Evolutionary conservation across 768 basidiomycete genomes (phyloP).

Genomic region (Sporobolomyces phaffii): DNA sequence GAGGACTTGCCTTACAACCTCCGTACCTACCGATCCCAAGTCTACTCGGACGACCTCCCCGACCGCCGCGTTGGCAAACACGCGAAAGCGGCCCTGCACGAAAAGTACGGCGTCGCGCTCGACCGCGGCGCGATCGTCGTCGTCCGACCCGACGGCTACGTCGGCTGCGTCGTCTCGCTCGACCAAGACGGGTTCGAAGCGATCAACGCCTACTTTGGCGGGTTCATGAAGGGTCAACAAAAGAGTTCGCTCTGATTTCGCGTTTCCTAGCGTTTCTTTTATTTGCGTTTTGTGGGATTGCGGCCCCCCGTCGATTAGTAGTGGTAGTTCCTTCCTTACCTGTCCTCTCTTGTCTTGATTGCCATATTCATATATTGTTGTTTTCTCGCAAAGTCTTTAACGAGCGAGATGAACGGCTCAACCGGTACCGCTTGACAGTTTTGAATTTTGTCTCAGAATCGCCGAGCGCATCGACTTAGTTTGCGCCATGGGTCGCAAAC

Average conservation of each 20-base stretch:
- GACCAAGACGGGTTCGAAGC: constrained; percentile 41
- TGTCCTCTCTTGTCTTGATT: no score
- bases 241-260: constrained; percentile 11
- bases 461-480: no score
- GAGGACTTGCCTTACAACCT: constrained; percentile 36
- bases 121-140: constrained; percentile 44
- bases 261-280: no score
- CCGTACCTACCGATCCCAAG: constrained; percentile 34
- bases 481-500: no score
- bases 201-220: constrained; percentile 44
- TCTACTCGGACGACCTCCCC: constrained; percentile 41
- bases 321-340: no score
- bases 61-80: constrained; percentile 39
- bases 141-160: constrained; percentile 47
- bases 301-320: no score
- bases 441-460: no score
- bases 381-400: no score
- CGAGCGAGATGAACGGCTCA: no score
- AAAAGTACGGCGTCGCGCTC: constrained; percentile 43
- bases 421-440: no score
- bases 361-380: no score
- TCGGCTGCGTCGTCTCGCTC: constrained; percentile 43
- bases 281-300: no score
- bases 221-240: constrained; percentile 35
- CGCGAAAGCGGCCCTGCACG: constrained; percentile 37